Conservation (phyloP, 305 asterid genomes). For the Fraxinus sp. region DNA sequence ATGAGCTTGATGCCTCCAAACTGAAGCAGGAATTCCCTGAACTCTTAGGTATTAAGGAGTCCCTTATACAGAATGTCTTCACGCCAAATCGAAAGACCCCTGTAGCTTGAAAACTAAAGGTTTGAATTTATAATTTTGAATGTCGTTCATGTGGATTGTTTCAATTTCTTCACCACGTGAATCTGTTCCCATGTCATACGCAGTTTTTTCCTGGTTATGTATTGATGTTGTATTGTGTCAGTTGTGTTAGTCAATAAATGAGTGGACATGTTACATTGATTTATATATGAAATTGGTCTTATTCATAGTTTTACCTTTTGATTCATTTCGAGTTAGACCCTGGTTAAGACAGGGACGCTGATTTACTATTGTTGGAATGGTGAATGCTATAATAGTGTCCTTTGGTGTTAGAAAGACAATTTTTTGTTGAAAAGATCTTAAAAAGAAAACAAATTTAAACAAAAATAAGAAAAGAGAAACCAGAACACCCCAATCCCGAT, state of each 20-base stretch:
- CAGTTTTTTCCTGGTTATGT: constrained; percentile 13
- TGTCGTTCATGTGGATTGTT: constrained; percentile 21
- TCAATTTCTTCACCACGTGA: neutral
- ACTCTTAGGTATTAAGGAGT: constrained; percentile 68
- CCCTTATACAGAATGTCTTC: constrained; percentile 64
- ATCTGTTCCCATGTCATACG: constrained; percentile 17
- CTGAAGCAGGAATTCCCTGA: constrained; percentile 69
- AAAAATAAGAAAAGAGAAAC: too few relatives aligned
- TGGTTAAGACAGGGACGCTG: neutral
- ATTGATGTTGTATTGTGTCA: constrained; percentile 5
- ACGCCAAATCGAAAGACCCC: constrained; percentile 69
- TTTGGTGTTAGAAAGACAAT: too few relatives aligned
- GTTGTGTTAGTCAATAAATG: constrained; percentile 18
- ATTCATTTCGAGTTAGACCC: neutral
- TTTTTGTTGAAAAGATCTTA: too few relatives aligned
- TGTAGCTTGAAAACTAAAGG: constrained; percentile 44
- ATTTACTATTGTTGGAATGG: neutral
- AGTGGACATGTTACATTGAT: neutral
- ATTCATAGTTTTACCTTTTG: neutral
- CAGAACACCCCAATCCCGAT: too few relatives aligned
- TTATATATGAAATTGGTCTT: neutral
- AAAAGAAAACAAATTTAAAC: too few relatives aligned
- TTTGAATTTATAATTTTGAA: constrained; percentile 18
- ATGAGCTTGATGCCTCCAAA: constrained; percentile 74
- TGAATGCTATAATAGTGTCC: too few relatives aligned